phyloP scores from a whole-genome alignment of 2,329 filamentous ascomycete genomes.

The Allantophomopsis cytisporea region DNA sequence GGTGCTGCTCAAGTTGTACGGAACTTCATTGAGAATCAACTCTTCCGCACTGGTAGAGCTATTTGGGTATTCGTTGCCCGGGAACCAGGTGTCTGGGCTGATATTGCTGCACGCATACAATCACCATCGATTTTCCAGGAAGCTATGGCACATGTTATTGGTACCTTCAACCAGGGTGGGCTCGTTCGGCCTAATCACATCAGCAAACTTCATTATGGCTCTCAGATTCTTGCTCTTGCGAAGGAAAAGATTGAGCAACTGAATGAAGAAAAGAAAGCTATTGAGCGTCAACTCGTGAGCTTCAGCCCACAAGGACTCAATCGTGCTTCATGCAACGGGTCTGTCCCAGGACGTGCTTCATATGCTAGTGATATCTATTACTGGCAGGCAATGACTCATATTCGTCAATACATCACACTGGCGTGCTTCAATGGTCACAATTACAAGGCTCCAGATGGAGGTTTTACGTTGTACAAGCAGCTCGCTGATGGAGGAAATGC shows the following conservation, averaged over 20 bases:
- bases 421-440: conserved; percentile 6
- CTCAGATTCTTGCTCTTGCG: conserved; percentile 6
- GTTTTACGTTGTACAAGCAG: conserved; percentile 9
- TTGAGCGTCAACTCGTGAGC: conserved; percentile 9
- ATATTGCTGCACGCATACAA: conserved; percentile 10
- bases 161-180: conserved; percentile 3
- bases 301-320: conserved; percentile 11
- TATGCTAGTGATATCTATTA: conserved; percentile 15
- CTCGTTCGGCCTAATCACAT: neutral
- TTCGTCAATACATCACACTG: conserved; percentile 10
- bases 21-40: conserved; percentile 9
- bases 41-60: conserved; percentile 10
- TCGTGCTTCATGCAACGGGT: conserved; percentile 3
- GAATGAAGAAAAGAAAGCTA: conserved; percentile 8
- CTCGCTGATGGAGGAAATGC: neutral
- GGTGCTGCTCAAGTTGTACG: conserved; percentile 7
- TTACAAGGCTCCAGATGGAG: conserved; percentile 12
- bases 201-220: neutral
- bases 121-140: conserved; percentile 16
- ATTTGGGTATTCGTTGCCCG: conserved; percentile 12
- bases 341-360: conserved; percentile 10
- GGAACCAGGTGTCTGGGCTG: conserved; percentile 11
- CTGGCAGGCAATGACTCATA: conserved; percentile 12
- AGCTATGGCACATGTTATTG: conserved; percentile 13
- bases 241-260: conserved; percentile 9